A percentile compares a stretch with the other conserved stretches of the same genome.
phyloP scores from a whole-genome alignment of 768 basidiomycete genomes.

The Mycena latifolia region DNA sequence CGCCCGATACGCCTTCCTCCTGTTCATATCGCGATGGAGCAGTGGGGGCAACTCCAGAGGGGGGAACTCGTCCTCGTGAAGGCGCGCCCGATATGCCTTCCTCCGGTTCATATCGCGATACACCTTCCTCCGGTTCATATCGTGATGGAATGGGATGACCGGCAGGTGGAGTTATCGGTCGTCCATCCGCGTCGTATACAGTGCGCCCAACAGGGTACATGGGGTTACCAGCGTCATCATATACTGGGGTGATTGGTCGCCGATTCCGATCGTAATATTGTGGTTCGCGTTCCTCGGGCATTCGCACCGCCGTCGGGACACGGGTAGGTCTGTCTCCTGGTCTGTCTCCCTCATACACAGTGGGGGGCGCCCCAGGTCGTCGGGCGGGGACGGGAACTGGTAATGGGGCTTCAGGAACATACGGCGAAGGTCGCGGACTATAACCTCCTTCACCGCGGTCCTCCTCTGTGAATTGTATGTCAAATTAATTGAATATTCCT shows the following conservation, averaged over 20 bases:
- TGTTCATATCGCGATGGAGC: too few species aligned
- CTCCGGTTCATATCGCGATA: too few species aligned
- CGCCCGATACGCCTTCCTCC: neutral
- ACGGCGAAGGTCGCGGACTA: conserved; percentile 6
- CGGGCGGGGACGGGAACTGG: conserved; percentile 12
- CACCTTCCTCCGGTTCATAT: conserved; percentile 21
- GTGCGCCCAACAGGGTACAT: conserved; percentile 14
- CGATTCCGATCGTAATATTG: conserved; percentile 17
- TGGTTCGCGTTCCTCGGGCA: conserved; percentile 11
- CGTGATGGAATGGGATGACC: conserved; percentile 1
- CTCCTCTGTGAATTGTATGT: neutral
- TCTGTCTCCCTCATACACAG: neutral
- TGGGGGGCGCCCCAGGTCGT: neutral
- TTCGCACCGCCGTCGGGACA: conserved; percentile 29
- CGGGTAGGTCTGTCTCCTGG: conserved; percentile 18
- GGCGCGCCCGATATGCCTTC: conserved; percentile 3
- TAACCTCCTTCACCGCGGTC: neutral
- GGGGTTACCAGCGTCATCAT: conserved; percentile 11
- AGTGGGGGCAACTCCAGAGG: neutral
- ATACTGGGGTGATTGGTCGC: conserved; percentile 19
- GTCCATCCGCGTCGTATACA: conserved; percentile 25
- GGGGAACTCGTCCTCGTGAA: conserved; percentile 5
- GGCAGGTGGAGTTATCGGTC: conserved; percentile 19
- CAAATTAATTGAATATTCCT: neutral
- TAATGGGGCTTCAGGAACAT: neutral